Evolutionary conservation across 2,329 filamentous ascomycete genomes (phyloP), one percentile per base, ranked within the genome.

Genomic region (Aspergillus felis): DNA sequence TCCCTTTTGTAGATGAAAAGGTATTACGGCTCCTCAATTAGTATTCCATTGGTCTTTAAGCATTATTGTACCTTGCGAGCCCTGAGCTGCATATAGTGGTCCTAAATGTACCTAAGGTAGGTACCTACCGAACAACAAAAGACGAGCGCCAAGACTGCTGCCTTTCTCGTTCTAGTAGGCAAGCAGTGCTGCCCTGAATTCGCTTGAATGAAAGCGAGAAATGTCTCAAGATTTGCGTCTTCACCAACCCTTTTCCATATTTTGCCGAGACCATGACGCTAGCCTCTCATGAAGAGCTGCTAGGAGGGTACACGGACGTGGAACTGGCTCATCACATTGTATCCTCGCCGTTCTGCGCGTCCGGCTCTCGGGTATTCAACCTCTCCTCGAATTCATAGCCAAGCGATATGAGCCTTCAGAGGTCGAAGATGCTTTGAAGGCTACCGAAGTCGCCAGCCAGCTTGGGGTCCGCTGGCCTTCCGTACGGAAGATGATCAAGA

Each of bases 391-490:
- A 42, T 42, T 20, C 17, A 42, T 42, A 42, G 38, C 38, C 65
- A 12, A 61, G 66, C 12, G 66, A 24, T 54, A 60, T 20, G 14
- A 56, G 42, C 50, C 49, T 42, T 50, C 57, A 9, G 56, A 61
- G 54, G 49, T 63, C 7, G 51, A 62, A 42, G 61, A 64, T 53
- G 53, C 53, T 25, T 20, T 64, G 32, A 46, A 59, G 20, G 62
- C 65, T 38, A 61, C 58, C 17, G 55, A 56, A 25, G 32, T 61
- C 14, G 65, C 64, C 51, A 53, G 58, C 48, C 57, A 59, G 24
- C 61, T 66, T 29, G 58, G 64, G 14, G 64, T 67, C 35, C 57
- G 50, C 35, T 22, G 53, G 42, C 63, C 66, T 57, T 24, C 28
- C 17, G 32, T 64, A 28, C 57, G 51, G 44, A 60, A 55, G 50